Percentiles rank a stretch among this genome's conserved stretches.
phyloP scores from a whole-genome alignment of 495 filamentous ascomycete species.

The Schizothecium vesticola region DNA sequence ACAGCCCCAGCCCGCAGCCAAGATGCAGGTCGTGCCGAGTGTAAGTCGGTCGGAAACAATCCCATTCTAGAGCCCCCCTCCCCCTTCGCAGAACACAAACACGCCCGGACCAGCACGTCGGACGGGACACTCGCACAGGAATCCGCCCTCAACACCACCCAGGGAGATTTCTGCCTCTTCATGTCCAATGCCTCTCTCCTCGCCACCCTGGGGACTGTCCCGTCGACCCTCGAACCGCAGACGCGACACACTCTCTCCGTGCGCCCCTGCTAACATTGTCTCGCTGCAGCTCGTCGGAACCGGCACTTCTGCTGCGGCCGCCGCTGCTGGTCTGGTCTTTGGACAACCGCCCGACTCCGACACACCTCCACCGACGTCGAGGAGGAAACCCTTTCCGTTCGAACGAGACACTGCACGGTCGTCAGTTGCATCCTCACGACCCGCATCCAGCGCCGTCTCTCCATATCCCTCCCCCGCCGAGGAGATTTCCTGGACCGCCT shows the following conservation, averaged over 20 bases:
- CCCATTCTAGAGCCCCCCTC: slow-evolving; percentile 6
- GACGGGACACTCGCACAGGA: slow-evolving; percentile 6
- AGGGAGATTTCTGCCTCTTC: neutral
- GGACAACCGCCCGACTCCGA: slow-evolving; percentile 41
- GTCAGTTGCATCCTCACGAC: slow-evolving; percentile 35
- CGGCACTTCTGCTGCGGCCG: slow-evolving; percentile 55
- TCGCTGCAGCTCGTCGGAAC: slow-evolving; percentile 49
- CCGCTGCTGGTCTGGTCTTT: slow-evolving; percentile 51
- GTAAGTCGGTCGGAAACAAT: slow-evolving; percentile 41
- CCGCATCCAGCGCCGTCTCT: slow-evolving; percentile 34
- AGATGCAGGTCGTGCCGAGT: slow-evolving; percentile 61
- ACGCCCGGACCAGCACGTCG: slow-evolving; percentile 5
- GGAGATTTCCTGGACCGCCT: slow-evolving; percentile 32
- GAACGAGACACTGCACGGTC: slow-evolving; percentile 33
- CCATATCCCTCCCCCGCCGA: slow-evolving; percentile 28
- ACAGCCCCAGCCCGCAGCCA: slow-evolving; percentile 34
- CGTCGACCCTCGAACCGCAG: neutral
- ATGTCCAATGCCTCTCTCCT: neutral
- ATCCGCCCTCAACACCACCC: neutral
- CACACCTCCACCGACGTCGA: slow-evolving; percentile 26
- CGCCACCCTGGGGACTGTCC: neutral
- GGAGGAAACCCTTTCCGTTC: slow-evolving; percentile 38
- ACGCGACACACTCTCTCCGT: neutral
- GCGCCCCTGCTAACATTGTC: slow-evolving; percentile 16
- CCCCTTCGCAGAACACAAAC: slow-evolving; percentile 10